phyloP scores from a whole-genome alignment of 257 asterid species.

The Ligustrum vulgare region DNA sequence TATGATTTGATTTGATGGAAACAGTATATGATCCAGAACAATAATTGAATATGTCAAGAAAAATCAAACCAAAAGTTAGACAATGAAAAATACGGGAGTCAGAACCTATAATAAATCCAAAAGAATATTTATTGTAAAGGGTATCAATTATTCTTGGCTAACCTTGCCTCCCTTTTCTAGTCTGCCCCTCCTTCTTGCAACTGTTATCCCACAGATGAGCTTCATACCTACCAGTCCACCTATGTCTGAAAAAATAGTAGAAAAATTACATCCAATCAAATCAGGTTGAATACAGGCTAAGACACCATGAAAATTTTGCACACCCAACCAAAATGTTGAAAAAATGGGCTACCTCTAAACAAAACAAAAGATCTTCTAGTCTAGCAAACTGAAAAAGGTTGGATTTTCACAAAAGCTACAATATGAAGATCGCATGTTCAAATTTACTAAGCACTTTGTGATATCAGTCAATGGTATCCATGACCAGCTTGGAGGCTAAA shows the following conservation, averaged over 20 bases:
- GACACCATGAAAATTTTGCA: neutral
- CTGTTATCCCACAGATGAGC: slow-evolving; percentile 65
- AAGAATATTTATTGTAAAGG: slow-evolving; percentile 1
- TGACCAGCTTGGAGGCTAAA: too few species aligned
- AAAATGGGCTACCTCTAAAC: neutral
- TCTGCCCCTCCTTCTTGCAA: slow-evolving; percentile 57
- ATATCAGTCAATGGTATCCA: too few species aligned
- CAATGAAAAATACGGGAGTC: neutral
- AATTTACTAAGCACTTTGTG: too few species aligned
- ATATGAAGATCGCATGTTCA: too few species aligned
- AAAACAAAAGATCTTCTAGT: neutral
- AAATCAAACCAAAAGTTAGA: slow-evolving; percentile 40
- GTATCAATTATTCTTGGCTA: slow-evolving; percentile 7
- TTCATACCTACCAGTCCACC: slow-evolving; percentile 62
- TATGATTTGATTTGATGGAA: slow-evolving; percentile 30
- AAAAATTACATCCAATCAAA: neutral
- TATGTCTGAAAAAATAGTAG: slow-evolving; percentile 33
- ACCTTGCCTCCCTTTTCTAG: slow-evolving; percentile 66
- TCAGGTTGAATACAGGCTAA: neutral
- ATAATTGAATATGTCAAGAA: slow-evolving; percentile 26
- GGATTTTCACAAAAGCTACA: too few species aligned
- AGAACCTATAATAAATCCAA: slow-evolving; percentile 20
- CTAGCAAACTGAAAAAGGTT: too few species aligned
- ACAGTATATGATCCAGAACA: slow-evolving; percentile 40
- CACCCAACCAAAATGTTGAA: slow-evolving; percentile 44